A percentile compares a stretch with the other conserved stretches of the same genome.
Evolutionary conservation across 2,329 filamentous ascomycete species (phyloP).

Genomic region (Xylariaceae sp.): DNA sequence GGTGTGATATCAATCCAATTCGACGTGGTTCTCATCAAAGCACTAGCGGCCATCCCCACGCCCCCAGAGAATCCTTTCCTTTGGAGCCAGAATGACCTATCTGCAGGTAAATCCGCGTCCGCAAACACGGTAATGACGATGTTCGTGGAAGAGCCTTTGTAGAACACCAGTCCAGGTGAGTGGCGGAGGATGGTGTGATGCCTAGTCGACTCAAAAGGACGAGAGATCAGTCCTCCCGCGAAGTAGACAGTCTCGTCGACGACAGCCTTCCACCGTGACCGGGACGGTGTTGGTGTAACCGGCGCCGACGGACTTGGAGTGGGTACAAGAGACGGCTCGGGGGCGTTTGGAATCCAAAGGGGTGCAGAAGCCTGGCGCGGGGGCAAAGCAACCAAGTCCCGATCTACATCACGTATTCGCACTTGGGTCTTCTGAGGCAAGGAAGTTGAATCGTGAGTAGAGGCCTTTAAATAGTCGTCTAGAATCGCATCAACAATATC

Average conservation of each 20-base stretch:
- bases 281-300: conserved; percentile 2
- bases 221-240: conserved; percentile 59
- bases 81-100: conserved; percentile 64
- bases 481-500: conserved; percentile 17
- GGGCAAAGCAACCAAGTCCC: no score
- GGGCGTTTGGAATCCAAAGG: no score
- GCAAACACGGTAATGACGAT: conserved; percentile 63
- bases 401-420: no score
- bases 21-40: conserved; percentile 54
- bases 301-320: not conserved
- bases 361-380: no score
- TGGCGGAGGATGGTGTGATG: conserved; percentile 66
- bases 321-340: no score
- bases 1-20: conserved; percentile 69
- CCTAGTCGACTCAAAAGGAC: conserved; percentile 60
- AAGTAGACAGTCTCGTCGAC: conserved; percentile 60
- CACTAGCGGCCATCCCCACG: conserved; percentile 63
- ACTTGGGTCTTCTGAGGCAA: no score
- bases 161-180: conserved; percentile 60
- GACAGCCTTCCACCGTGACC: conserved; percentile 43
- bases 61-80: conserved; percentile 65
- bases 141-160: conserved; percentile 60
- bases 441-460: no score
- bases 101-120: conserved; percentile 50
- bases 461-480: conserved; percentile 25